Conservation (phyloP, 371 early-diverging fungal species). For the Circinella minor region DNA sequence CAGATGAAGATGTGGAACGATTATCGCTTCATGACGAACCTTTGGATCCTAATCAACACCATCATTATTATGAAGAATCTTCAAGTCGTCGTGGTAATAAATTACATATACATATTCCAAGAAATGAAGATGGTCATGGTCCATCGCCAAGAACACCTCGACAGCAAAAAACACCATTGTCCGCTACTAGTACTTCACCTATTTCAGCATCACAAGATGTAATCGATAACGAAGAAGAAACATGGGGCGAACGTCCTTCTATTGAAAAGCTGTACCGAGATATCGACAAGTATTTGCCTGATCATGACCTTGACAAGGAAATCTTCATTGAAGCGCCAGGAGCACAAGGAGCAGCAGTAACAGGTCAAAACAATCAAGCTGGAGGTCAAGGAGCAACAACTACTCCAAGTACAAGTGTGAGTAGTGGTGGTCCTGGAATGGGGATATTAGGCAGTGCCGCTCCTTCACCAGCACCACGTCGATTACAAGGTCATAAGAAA, state of each 20-base stretch:
- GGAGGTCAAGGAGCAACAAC: too few species aligned
- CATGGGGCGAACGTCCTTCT: conserved; percentile 75
- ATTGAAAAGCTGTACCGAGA: conserved; percentile 75
- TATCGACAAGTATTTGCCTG: conserved; percentile 79
- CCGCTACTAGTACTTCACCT: conserved; percentile 21
- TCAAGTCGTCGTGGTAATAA: not conserved
- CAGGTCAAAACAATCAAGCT: too few species aligned
- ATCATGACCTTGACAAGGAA: conserved; percentile 82
- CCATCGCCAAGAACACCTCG: conserved; percentile 21
- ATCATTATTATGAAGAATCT: not conserved
- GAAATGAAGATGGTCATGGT: conserved; percentile 3
- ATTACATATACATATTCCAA: conserved; percentile 29
- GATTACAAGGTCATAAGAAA: conserved; percentile 54
- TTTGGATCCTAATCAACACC: not conserved
- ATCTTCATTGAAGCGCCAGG: conserved; percentile 59
- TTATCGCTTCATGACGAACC: conserved; percentile 15
- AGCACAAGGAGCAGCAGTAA: not conserved
- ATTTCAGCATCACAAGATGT: conserved; percentile 13
- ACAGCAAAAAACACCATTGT: conserved; percentile 17
- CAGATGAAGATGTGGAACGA: conserved; percentile 10
- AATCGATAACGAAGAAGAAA: conserved; percentile 41
- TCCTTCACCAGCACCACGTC: conserved; percentile 25
- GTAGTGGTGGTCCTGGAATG: too few species aligned
- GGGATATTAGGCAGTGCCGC: not conserved
- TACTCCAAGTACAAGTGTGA: too few species aligned